These are phyloP conservation scores for Fusarium sp. DNA, from an alignment of 2,329 filamentous ascomycete genomes.

Conservation along the genomic window DNA sequence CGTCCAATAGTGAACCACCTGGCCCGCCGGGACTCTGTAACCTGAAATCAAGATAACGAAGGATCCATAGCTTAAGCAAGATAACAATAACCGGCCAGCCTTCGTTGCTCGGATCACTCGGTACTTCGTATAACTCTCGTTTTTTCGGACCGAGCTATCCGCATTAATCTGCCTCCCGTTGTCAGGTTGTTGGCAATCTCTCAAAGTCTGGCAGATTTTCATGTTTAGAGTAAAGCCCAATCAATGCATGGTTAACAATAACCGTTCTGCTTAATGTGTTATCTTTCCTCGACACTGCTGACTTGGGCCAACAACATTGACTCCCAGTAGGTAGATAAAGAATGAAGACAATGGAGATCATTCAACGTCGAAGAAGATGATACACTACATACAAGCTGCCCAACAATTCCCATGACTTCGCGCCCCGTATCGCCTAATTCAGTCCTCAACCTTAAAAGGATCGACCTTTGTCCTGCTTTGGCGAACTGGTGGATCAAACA, in stretches of 20 bases:
- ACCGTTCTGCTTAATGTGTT: neutral
- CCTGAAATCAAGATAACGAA: neutral
- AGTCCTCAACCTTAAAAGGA: neutral
- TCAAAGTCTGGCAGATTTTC: neutral
- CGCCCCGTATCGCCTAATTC: neutral
- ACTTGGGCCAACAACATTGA: neutral
- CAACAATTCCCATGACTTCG: neutral
- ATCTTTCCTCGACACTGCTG: neutral
- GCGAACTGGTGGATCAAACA: neutral
- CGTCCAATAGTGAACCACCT: constrained; percentile 18
- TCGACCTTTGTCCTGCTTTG: neutral
- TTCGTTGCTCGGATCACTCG: neutral
- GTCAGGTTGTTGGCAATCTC: neutral
- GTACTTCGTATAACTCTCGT: neutral
- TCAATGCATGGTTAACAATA: neutral
- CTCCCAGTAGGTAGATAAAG: neutral
- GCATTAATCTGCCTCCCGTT: neutral
- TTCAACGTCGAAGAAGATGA: neutral
- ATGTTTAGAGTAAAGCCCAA: neutral
- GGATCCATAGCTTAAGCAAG: neutral
- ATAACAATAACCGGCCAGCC: neutral
- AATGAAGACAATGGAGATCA: neutral
- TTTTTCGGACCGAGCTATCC: neutral
- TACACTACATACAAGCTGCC: neutral
- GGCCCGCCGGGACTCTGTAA: neutral